Evolutionary conservation across 257 asterid species (phyloP), one percentile per base, ranked within the genome.

Genomic region (Parsonsia alboflavescens): DNA sequence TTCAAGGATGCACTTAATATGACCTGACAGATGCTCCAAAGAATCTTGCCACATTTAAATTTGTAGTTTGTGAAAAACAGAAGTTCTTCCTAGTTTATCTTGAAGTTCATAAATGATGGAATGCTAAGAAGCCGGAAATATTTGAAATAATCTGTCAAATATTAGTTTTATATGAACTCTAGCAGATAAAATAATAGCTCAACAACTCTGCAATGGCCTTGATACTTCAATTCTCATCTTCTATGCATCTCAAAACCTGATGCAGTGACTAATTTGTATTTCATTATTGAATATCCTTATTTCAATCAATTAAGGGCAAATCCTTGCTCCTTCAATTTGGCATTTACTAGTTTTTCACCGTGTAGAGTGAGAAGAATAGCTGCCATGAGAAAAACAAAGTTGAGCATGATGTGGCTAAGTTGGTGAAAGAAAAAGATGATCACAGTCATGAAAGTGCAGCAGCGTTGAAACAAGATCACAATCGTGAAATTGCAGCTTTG

Each of bases 391-490:
- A 76, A 66, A 78, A 70, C 78, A 78, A 76, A 80, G 71, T 16
- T 7, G 82, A 83, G 68, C 90, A 88, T 68, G 84, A 84, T 72
- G 78, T 58, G 28, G 24, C 65, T 70, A 83, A 75, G 65, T 74
- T 80, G 70, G 71, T 68, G 79, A 87, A 82, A 74, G 93, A 85
- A 76, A 88, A 85, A 57, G 89, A 88, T 21, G 83, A 83, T 41
- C 80, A 75, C 58, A 52, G 28, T 68, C 72, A 46, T 54, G 82
- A 69, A 79, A 72, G 71, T 59, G 56, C 52, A 57, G 56, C 52
- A 57, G 48, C 45, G 17, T 48, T 84, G 73, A 82, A 77, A 70
- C 74, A 78, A 76, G 86, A 83, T 45, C 82, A 85, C 16, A 86
- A 85, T 75, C 70, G 21, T 57, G 80, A 77, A 65, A 53, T 53